Evolutionary conservation across 805 yeast species (phyloP).

Genomic region (Blastobotrys peoriensis): DNA sequence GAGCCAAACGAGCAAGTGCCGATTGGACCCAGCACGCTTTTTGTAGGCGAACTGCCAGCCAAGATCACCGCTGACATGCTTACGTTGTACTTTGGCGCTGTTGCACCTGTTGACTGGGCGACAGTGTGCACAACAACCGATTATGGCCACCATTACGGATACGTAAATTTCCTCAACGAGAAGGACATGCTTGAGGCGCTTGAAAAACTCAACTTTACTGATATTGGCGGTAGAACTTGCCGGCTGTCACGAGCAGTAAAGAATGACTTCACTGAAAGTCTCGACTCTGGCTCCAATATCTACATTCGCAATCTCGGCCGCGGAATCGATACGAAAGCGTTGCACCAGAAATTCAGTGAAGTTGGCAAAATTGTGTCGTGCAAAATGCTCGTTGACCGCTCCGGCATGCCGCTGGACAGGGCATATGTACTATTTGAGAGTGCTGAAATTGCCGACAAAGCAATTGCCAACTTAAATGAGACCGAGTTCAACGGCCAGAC

Average conservation of each 20-base stretch:
- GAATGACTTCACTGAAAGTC: background rate
- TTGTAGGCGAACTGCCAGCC: background rate
- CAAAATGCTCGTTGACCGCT: background rate
- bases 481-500: background rate
- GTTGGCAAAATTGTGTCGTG: background rate
- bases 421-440: background rate
- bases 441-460: background rate
- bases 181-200: background rate
- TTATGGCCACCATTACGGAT: background rate
- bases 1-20: too few relatives aligned
- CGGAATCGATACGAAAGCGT: background rate
- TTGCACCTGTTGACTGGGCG: too few relatives aligned
- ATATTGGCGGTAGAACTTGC: background rate
- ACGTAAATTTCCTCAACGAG: background rate
- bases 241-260: background rate
- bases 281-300: background rate
- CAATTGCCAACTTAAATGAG: background rate
- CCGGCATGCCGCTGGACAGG: background rate
- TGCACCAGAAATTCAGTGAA: background rate
- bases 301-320: background rate
- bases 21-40: background rate
- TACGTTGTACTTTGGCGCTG: background rate
- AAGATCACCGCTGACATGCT: background rate
- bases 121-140: too few relatives aligned
- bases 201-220: background rate